Evolutionary conservation across 371 early-diverging fungal genomes (phyloP).

Genomic region (Blakeslea trispora): DNA sequence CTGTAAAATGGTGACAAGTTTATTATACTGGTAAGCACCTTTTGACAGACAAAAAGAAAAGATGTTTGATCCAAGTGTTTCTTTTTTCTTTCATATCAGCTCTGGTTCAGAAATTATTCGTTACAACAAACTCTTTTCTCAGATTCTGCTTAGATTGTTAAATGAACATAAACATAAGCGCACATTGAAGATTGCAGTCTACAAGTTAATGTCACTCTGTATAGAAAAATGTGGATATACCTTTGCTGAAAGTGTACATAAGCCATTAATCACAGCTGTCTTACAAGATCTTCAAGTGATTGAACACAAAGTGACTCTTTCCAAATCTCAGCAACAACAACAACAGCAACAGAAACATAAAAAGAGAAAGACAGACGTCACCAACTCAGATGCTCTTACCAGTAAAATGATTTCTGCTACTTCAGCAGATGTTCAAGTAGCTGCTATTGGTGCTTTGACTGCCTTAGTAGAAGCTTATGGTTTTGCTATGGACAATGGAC

Average conservation of each 20-base stretch:
- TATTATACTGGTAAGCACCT: constrained; percentile 42
- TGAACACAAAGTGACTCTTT: constrained; percentile 18
- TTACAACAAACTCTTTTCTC: constrained; percentile 41
- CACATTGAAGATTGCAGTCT: constrained; percentile 37
- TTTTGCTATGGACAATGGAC: constrained; percentile 31
- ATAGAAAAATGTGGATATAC: constrained; percentile 47
- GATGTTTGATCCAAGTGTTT: background rate
- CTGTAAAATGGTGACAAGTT: constrained; percentile 40
- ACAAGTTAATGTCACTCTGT: constrained; percentile 43
- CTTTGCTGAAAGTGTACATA: constrained; percentile 41
- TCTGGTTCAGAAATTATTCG: constrained; percentile 41
- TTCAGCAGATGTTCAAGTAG: constrained; percentile 34
- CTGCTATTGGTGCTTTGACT: constrained; percentile 27
- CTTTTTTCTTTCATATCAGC: too few species aligned
- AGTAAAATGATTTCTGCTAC: constrained; percentile 17
- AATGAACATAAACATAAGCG: constrained; percentile 41
- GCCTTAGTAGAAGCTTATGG: constrained; percentile 30
- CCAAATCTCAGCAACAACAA: constrained; percentile 9
- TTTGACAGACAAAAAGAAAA: background rate
- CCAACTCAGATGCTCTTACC: constrained; percentile 39
- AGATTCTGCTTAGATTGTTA: constrained; percentile 43
- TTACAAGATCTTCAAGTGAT: constrained; percentile 33
- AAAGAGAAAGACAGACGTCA: constrained; percentile 40
- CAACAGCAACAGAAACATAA: too few species aligned
- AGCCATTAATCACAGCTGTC: constrained; percentile 30